Evolutionary conservation across 495 filamentous ascomycete species (phyloP), one percentile per base, ranked within the genome.

Genomic region (Penicillium simplicissimum): DNA sequence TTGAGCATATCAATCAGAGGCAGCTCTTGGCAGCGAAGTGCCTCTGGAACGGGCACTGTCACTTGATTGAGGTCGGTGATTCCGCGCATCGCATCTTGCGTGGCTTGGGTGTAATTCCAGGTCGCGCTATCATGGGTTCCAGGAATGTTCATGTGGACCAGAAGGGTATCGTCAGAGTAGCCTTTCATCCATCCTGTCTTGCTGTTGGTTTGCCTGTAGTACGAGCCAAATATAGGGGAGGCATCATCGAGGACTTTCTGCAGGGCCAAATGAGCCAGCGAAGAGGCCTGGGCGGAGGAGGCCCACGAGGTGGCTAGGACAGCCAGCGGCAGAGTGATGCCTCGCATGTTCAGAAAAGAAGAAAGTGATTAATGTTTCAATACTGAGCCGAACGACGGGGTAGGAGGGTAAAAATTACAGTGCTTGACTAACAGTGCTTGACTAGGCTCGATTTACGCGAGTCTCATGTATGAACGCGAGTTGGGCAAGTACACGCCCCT

Each of bases 51-150:
- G 7, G 62, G 60, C 1, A 70, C 58, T 8, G 66, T 65, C 9
- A 74, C 68, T 19, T 73, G 72, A 42, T 77, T 76, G 49, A 77
- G 68, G 11, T 68, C 64, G 28, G 76, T 77, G n/a, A 81, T 71
- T 8, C 69, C 63, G 0, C 55, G 34, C 4, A 83, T 66, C 2
- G 69, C 51, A 52, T 78, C 68, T 56, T 80, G 76, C 3, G 79
- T 81, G 1, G 72, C 72, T 34, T 70, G 71, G 11, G 67, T 75
- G 57, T 84, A 85, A 66, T 84, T 84, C 82, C 83, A 84, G 5
- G 81, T 84, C 19, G 79, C 77, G 11, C 78, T 72, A 62, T 85
- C 83, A 67, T 85, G 83, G 7, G 77, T 76, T 1, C 83, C 82
- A 21, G 83, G 83, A 42, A 84, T 79, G 61, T 80, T 83, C 60